Base-by-base conservation (phyloP, 768 basidiomycete species). In the Mycena haematopus region DNA sequence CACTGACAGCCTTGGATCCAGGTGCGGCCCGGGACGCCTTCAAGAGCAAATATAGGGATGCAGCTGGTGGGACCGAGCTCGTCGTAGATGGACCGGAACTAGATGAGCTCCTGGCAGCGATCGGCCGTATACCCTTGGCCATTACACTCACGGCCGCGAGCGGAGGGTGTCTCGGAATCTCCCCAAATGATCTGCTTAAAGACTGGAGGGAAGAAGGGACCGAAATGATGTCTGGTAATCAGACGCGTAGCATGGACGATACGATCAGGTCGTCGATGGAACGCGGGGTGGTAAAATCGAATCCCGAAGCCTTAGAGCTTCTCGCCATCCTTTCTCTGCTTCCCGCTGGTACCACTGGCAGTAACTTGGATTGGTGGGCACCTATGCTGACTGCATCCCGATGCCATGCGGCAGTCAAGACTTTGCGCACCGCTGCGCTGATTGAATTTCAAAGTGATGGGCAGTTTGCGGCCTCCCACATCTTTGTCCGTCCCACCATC, bases 91-190 rank as follows among this genome's bases (percentile, higher is more conserved):
- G 17, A 15, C 29, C 29, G 9, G 29, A 38, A 13, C 60, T 61
- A n/a, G 36, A 55, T 38, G 35, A 54, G 15, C 53, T 61, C 36
- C 50, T 76, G 31, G 50, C 61, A 1, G 59, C 60, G 6, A 52
- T 79, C 29, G 76, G 70, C 24, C 52, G 69, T 56, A 68, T 77
- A 56, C 77, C 78, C 35, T 63, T 74, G 46, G 77, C 76, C 6
- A 65, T 79, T 36, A 74, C 70, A n/a, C 68, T 79, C 8, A 70
- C 77, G 68, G 78, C 78, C 6, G 70, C 70, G 36, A 58, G 63
- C 15, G 68, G 63, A 11, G 62, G 36, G 6, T 31, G 29, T 51
- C 25, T 36, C 14, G 19, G 15, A n/a, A 19, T 24, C 2, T 51
- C 49, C 2, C 54, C 49, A 27, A 19, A 24, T 8, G 19, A 56